Evolutionary conservation across 2,329 filamentous ascomycete genomes (phyloP).

Genomic region (Thermochaetoides dissita): DNA sequence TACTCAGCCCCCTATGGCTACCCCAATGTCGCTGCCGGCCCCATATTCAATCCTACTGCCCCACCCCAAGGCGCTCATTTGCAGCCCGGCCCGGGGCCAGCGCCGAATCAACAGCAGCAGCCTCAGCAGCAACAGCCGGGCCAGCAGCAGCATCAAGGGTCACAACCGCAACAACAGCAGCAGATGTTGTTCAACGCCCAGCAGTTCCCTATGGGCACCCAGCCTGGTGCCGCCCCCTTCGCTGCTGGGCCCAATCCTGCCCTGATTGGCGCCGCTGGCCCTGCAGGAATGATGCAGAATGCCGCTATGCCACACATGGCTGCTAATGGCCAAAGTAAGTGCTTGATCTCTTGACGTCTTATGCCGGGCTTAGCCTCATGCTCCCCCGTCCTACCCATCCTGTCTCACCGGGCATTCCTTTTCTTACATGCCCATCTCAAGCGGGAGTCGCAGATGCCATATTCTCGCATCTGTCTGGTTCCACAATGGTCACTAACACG

Average conservation of each 20-base stretch:
- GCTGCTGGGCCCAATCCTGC: slow-evolving; percentile 33
- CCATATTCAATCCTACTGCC: slow-evolving; percentile 35
- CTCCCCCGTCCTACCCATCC: slow-evolving; percentile 4
- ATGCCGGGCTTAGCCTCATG: slow-evolving; percentile 5
- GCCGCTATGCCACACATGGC: slow-evolving; percentile 45
- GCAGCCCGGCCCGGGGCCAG: slow-evolving; percentile 29
- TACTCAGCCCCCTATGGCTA: slow-evolving; percentile 42
- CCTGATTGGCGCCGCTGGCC: slow-evolving; percentile 39
- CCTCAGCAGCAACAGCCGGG: too few relatives aligned
- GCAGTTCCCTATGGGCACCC: slow-evolving; percentile 41
- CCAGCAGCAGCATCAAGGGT: too few relatives aligned
- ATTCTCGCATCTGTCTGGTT: neutral
- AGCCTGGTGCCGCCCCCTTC: slow-evolving; percentile 27
- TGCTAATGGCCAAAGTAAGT: slow-evolving; percentile 46
- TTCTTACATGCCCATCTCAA: neutral
- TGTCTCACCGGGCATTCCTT: slow-evolving; percentile 5
- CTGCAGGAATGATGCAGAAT: slow-evolving; percentile 51
- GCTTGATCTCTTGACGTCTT: slow-evolving; percentile 5
- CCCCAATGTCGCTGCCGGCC: slow-evolving; percentile 36
- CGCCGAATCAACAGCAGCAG: neutral
- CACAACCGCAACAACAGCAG: slow-evolving; percentile 22
- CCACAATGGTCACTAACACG: slow-evolving; percentile 6
- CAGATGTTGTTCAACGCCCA: slow-evolving; percentile 48
- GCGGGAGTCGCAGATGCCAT: slow-evolving; percentile 3
- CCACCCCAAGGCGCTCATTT: slow-evolving; percentile 33